Evolutionary conservation across 2,329 filamentous ascomycete genomes (phyloP).

Genomic region (Phialocephala sp.): DNA sequence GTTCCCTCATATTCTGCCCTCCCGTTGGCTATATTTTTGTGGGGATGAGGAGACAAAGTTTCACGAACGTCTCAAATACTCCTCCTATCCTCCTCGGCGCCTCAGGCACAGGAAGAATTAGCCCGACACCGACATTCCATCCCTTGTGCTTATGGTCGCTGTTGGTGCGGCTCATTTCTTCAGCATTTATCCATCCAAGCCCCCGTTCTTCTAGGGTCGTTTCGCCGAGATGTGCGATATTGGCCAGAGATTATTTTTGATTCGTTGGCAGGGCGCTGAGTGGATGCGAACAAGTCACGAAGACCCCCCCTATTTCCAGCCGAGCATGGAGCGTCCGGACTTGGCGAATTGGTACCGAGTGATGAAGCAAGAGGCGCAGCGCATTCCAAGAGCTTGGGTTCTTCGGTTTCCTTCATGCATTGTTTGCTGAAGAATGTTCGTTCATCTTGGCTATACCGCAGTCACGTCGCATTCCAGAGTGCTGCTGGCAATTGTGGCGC

Average conservation of each 20-base stretch:
- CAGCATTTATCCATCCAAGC: not conserved
- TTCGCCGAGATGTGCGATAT: constrained; percentile 1
- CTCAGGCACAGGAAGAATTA: not conserved
- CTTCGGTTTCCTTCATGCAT: not conserved
- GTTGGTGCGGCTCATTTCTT: not conserved
- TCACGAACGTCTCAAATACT: not conserved
- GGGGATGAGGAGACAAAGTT: not conserved
- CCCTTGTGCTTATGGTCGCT: constrained; percentile 1
- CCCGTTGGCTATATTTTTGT: not conserved
- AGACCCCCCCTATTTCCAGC: too few species aligned
- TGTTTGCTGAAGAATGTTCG: not conserved
- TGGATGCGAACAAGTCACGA: too few species aligned
- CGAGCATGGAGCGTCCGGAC: not conserved
- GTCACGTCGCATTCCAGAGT: not conserved
- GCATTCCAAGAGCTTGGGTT: constrained; percentile 4
- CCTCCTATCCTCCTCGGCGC: not conserved
- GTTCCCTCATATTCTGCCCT: not conserved
- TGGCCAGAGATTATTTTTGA: not conserved
- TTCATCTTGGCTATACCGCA: not conserved
- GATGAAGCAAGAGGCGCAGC: not conserved
- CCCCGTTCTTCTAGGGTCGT: not conserved
- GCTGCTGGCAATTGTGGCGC: not conserved
- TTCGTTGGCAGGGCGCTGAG: not conserved
- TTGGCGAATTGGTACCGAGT: not conserved
- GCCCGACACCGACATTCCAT: constrained; percentile 1